Evolutionary conservation across 208 protist species (phyloP), one percentile per base, ranked within the genome.

Genomic region (Naegleria gruberi): DNA sequence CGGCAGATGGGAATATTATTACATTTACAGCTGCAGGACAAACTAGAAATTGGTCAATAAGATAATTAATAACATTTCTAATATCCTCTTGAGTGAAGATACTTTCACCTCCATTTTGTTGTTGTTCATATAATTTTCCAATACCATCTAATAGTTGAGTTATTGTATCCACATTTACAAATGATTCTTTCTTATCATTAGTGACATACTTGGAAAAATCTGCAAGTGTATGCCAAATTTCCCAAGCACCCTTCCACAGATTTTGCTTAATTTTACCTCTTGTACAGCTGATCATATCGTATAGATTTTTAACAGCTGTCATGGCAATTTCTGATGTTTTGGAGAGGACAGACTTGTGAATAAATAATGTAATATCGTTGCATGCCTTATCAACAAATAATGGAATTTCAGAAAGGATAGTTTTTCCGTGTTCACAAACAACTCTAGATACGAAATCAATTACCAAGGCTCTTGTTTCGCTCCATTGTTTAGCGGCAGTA

Each of bases 401-500:
- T 15, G 23, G 37, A 30, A 85, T 34, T 1, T 57, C 0, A 26
- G 12, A 34, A 4, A 88, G 42, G 43, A 30, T 88, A 43, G 5
- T 65, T 6, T 41, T 40, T 42, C n/a, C 43, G 26, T 88, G 43
- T 41, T 88, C 84, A 26, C 2, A 51, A 6, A 88, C 30, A 73
- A 88, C n/a, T 30, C 84, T n/a, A 30, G 84, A 88, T 46, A 65
- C 10, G 26, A 43, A n/a, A 17, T 88, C 84, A 42, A 88, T 88
- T 4, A 42, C 30, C n/a, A 88, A 88, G n/a, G 6, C 10, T 65
- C 84, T 34, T 43, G 84, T 88, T 88, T 88, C 84, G n/a, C 84
- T 88, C 91, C 91, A 92, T 91, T 92, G 91, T 45, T 92, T 92
- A 41, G 89, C 73, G 15, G 85, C 26, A 15, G 91, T 92, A 89